These are phyloP conservation scores for Microcos paniculata DNA, from an alignment of 345 rosid species.

Conservation along the genomic window DNA sequence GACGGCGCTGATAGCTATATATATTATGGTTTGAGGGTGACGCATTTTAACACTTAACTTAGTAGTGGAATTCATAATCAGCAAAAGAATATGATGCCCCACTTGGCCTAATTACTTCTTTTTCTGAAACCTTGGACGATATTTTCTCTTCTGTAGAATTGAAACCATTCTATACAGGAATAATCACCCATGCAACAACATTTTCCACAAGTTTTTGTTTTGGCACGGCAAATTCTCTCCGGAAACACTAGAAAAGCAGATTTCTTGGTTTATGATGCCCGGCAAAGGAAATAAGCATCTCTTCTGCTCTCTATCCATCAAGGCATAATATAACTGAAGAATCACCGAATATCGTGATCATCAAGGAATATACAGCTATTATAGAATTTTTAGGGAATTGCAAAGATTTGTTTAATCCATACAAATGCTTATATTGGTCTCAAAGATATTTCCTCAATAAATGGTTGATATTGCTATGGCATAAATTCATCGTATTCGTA, in stretches of 20 bases:
- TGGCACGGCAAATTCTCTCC: too few relatives aligned
- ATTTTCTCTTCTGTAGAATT: not conserved
- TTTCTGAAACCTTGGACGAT: not conserved
- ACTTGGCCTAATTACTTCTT: not conserved
- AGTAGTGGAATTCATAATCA: conserved; percentile 15
- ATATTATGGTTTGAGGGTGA: not conserved
- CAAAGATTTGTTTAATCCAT: not conserved
- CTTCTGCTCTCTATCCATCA: not conserved
- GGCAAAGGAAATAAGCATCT: not conserved
- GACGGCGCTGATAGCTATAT: not conserved
- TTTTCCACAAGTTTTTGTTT: too few relatives aligned
- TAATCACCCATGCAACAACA: too few relatives aligned
- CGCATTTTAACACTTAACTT: not conserved
- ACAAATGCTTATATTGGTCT: too few relatives aligned
- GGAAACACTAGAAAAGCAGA: too few relatives aligned
- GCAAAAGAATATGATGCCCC: not conserved
- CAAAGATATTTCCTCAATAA: too few relatives aligned
- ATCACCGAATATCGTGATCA: not conserved
- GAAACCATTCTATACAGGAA: not conserved
- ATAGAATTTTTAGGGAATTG: not conserved
- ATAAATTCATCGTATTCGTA: not conserved
- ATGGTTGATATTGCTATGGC: not conserved
- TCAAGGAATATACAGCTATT: not conserved
- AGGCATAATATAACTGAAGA: not conserved
- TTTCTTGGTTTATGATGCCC: not conserved